Evolutionary conservation across 139 green algal species (phyloP).

Genomic region (Ettlia oleoabundans): DNA sequence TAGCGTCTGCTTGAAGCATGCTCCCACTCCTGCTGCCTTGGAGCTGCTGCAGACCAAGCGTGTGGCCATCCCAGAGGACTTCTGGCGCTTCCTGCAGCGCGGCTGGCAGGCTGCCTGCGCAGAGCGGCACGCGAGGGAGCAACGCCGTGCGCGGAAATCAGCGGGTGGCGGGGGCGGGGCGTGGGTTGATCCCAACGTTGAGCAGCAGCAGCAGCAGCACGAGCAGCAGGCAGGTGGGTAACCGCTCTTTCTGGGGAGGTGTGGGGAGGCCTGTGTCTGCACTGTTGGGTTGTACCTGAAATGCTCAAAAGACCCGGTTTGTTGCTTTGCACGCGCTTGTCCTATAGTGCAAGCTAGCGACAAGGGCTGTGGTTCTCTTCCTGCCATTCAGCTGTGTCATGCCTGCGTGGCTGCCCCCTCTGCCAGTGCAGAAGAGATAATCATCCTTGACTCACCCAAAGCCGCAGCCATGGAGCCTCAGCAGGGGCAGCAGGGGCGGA

Average conservation of each 20-base stretch:
- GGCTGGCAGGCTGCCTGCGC: slow-evolving; percentile 41
- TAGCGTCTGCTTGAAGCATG: too few species aligned
- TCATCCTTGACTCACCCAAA: neutral
- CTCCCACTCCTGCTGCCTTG: too few species aligned
- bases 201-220: neutral
- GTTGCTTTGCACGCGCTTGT: too few species aligned
- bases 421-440: neutral
- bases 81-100: slow-evolving; percentile 56
- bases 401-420: too few species aligned
- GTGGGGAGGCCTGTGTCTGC: too few species aligned
- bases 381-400: too few species aligned
- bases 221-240: neutral
- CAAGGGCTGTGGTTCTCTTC: too few species aligned
- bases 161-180: neutral
- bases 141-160: neutral
- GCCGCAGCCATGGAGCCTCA: neutral
- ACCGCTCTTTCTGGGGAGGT: too few species aligned
- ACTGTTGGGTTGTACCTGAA: too few species aligned
- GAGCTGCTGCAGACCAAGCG: slow-evolving; percentile 43
- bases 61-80: slow-evolving; percentile 45
- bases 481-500: neutral
- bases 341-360: too few species aligned
- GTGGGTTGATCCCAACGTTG: neutral
- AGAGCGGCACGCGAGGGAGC: slow-evolving; percentile 30
- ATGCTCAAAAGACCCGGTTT: too few species aligned